Base-by-base conservation (phyloP, 805 yeast species). In the Hanseniaspora occidentalis region DNA sequence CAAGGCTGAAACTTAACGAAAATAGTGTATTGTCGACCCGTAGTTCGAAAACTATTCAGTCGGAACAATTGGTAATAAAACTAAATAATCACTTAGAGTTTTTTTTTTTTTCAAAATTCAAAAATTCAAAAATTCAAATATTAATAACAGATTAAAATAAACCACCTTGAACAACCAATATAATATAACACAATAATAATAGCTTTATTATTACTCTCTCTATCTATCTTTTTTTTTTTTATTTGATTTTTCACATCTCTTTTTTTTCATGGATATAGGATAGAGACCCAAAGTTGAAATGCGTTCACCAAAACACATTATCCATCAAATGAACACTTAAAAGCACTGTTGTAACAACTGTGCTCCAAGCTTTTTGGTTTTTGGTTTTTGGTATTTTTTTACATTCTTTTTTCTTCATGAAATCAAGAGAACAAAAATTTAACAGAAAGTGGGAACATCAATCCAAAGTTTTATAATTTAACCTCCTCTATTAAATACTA, bases 1-100 rank as follows among this genome's bases (percentile, higher is more conserved):
- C 68, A 64, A 64, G 68, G 68, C 68, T 64, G 68, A 64, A 64
- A 64, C 68, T 64, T 64, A 64, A 64, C 68, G 68, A 64, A 47
- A n/a, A 19, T 8, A 8, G 36, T 13, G 36, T 18, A 18, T 33
- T 33, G 36, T 33, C 36, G 36, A 33, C 36, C 11, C 16, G 24
- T 33, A 33, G 36, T 33, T 33, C 36, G 36, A 9, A 33, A 33
- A 33, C 36, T 33, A 33, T 33, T 60, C 64, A 60, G 65, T 60
- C 61, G 65, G 65, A 60, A 60, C 65, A 60, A 60, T 60, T 60
- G 65, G 64, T 60, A 56, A 37, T 24, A 33, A 22, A 33, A 21
- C 19, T 37, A 46, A 45, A 42, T 17, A 31, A 31, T 31, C 6
- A 6, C 18, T n/a, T 16, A 17, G 18, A 31, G 13, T 31, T 16